Base-by-base conservation (phyloP, 208 protist genomes). In the Wallacemonas sp. region DNA sequence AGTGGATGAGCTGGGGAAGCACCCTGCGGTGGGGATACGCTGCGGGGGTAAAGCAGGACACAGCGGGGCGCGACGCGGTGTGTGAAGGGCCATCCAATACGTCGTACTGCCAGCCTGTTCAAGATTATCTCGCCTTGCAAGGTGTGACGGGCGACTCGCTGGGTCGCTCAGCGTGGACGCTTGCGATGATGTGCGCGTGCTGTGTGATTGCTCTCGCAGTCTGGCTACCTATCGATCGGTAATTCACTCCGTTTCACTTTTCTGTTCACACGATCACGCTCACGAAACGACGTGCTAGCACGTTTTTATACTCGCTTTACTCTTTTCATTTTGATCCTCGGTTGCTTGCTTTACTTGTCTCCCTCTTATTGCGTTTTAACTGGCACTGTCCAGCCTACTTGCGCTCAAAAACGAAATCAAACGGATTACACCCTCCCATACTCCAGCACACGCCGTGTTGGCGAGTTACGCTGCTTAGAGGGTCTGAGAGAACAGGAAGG, bases 1-100 rank as follows among this genome's bases (percentile, higher is more conserved):
- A 38, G 2, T 28, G 59, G 33, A 38, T 91, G 12, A 65, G 78
- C 22, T 45, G 49, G 27, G 51, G 77, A 39, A 88, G 80, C 46
- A 45, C 86, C 14, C n/a, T 88, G 33, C 74, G 84, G 22, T 88
- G 73, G 76, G 79, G 78, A 15, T 91, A 88, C 69, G 81, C 75
- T 12, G 72, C 76, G 45, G 84, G 77, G 30, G 65, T 91, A 55
- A 65, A 79, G 62, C 62, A 82, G 46, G 66, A 72, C 56, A 59
- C 87, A 14, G 56, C 62, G 21, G 77, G 77, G 3, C 78, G 67
- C 46, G 45, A 36, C 22, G 83, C 86, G 65, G 47, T 70, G 47
- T 91, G 84, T 39, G 84, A 91, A 46, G 81, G 81, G 11, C 66
- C 66, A 11, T 62, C 60, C 27, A 82, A 88, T 59, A 86, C 84